A percentile compares a stretch with the other conserved stretches of the same genome.
phyloP scores from a whole-genome alignment of 75 land plant genomes.

The Pinus tabuliformis region DNA sequence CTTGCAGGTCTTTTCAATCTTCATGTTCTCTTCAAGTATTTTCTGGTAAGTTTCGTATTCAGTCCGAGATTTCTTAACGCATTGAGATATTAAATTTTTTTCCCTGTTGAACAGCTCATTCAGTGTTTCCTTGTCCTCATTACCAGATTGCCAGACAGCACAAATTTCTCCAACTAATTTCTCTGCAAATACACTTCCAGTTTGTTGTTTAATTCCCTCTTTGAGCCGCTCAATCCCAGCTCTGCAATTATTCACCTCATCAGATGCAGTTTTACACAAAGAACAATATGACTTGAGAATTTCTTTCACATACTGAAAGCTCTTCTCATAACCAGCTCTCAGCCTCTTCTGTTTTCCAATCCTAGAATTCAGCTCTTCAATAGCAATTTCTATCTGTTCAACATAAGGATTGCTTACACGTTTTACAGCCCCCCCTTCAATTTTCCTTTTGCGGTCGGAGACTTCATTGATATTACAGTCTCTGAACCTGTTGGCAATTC shows the following conservation, averaged over 20 bases:
- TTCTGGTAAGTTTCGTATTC: not conserved
- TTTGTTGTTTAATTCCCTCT: not conserved
- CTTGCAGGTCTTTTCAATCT: not conserved
- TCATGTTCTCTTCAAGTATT: not conserved
- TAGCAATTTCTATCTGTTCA: not conserved
- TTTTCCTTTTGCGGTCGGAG: no score
- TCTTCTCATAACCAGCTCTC: no score
- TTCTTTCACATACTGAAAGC: no score
- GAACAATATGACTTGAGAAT: no score
- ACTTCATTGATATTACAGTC: no score
- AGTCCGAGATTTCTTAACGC: not conserved
- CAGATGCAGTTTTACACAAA: not conserved
- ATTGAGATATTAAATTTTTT: not conserved
- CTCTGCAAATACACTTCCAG: not conserved
- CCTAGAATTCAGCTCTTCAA: no score
- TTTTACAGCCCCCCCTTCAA: no score
- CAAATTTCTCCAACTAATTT: not conserved
- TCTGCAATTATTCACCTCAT: not conserved
- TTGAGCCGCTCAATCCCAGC: not conserved
- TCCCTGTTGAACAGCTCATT: not conserved
- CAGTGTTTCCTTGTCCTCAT: not conserved
- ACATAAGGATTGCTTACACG: not conserved
- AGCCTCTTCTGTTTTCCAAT: no score
- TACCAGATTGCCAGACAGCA: not conserved
- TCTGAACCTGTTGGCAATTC: no score